Base-by-base conservation (phyloP, 306 rosid genomes). In the Sindora glabra region DNA sequence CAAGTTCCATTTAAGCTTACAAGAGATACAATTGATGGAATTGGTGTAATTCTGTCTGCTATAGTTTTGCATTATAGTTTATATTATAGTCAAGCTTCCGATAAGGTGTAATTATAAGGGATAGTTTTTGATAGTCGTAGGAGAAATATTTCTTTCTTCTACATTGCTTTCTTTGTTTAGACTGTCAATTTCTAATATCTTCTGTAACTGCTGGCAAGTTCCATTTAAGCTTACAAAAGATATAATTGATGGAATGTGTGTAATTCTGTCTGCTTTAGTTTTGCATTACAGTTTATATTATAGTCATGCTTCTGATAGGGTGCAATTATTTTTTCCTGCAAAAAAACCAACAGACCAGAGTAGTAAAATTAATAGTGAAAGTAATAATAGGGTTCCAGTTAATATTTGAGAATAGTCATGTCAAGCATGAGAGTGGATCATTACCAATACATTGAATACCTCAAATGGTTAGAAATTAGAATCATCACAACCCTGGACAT, bases 1-100 rank as follows among this genome's bases (percentile, higher is more conserved):
- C 74, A 91, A 92, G 89, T 88, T 70, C 98, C 98, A 33, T 83
- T 85, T 73, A 80, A 95, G 83, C 96, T 91, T 51, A 91, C 96
- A 44, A 77, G 96, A 68, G 98, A 91, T 74, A 44, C 88, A 62
- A 79, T 85, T 72, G 96, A 91, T 72, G 98, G 96, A 67, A 88
- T 91, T 96, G 98, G 98, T 56, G 83, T 81, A 40, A 81, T 87
- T 55, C n/a, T n/a, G n/a, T n/a, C n/a, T n/a, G n/a, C n/a, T n/a
- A n/a, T n/a, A n/a, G n/a, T n/a, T n/a, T n/a, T n/a, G n/a, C n/a
- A n/a, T n/a, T n/a, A n/a, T n/a, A n/a, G n/a, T n/a, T n/a, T n/a
- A n/a, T n/a, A n/a, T n/a, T n/a, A n/a, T n/a, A n/a, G n/a, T n/a
- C n/a, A n/a, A n/a, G n/a, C n/a, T n/a, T n/a, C n/a, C n/a, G n/a